These are phyloP conservation scores for Colletotrichum acutatum DNA, from an alignment of 2,329 filamentous ascomycete species.

Conservation along the genomic window DNA sequence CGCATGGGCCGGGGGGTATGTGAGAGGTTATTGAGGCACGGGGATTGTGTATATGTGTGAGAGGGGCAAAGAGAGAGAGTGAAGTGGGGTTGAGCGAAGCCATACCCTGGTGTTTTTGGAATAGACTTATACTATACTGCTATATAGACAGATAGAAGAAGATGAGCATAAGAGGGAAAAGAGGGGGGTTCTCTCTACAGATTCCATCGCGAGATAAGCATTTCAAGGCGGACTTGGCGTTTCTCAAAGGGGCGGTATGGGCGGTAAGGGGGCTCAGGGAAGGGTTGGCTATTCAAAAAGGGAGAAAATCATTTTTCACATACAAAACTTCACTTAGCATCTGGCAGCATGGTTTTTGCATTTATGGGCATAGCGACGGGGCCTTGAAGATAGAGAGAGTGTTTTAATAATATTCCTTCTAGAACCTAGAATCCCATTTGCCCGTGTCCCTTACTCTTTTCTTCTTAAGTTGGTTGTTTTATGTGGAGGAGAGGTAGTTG, in stretches of 20 bases:
- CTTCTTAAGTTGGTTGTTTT: not conserved
- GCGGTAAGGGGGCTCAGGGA: too few relatives aligned
- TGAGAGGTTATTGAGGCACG: not conserved
- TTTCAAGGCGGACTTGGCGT: not conserved
- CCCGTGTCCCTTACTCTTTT: not conserved
- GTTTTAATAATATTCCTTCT: too few relatives aligned
- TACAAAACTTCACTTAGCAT: not conserved
- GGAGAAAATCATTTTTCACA: not conserved
- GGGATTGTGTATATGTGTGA: not conserved
- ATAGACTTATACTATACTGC: not conserved
- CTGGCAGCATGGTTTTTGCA: not conserved
- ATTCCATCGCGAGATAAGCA: not conserved
- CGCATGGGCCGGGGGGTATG: conserved; percentile 23
- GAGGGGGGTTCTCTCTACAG: not conserved
- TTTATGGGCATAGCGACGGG: not conserved
- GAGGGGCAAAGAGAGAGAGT: too few relatives aligned
- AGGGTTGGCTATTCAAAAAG: not conserved
- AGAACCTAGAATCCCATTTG: too few relatives aligned
- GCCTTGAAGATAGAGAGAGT: not conserved
- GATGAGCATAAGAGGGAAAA: not conserved
- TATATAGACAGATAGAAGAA: not conserved
- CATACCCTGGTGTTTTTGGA: too few relatives aligned
- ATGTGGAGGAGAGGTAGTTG: too few relatives aligned
- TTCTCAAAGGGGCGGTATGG: not conserved
- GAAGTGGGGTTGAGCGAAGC: too few relatives aligned